Conservation (phyloP, 78 protist species). For the Dictyostelium intermedium region DNA sequence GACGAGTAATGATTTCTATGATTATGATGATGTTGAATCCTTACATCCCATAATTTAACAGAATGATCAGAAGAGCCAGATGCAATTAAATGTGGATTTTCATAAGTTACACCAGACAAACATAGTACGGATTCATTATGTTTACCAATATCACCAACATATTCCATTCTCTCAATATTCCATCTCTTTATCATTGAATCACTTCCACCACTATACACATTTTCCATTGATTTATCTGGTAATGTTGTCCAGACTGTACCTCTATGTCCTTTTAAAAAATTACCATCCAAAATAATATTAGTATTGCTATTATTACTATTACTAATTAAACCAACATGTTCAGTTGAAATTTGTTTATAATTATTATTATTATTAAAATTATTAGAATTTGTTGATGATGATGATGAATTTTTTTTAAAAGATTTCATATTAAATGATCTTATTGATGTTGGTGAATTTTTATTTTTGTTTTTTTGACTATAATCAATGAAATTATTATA, state of each 20-base stretch:
- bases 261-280: constrained; percentile 23
- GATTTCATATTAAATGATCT: background rate
- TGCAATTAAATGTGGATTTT: background rate
- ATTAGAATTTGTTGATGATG: too few relatives aligned
- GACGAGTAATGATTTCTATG: background rate
- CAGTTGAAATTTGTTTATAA: background rate
- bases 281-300: background rate
- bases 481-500: background rate
- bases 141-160: constrained; percentile 13
- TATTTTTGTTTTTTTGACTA: background rate
- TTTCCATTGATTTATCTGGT: background rate
- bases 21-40: background rate
- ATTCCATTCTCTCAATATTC: background rate
- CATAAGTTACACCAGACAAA: background rate
- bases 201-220: constrained; percentile 22
- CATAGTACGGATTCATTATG: constrained; percentile 29
- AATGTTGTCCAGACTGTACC: constrained; percentile 37
- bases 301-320: background rate
- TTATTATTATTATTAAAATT: too few relatives aligned
- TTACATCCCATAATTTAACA: constrained; percentile 20
- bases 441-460: background rate
- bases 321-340: background rate
- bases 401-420: background rate
- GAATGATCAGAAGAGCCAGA: constrained; percentile 59
- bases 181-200: constrained; percentile 24